Base-by-base conservation (phyloP, 805 yeast species). In the Candida hungchunana region DNA sequence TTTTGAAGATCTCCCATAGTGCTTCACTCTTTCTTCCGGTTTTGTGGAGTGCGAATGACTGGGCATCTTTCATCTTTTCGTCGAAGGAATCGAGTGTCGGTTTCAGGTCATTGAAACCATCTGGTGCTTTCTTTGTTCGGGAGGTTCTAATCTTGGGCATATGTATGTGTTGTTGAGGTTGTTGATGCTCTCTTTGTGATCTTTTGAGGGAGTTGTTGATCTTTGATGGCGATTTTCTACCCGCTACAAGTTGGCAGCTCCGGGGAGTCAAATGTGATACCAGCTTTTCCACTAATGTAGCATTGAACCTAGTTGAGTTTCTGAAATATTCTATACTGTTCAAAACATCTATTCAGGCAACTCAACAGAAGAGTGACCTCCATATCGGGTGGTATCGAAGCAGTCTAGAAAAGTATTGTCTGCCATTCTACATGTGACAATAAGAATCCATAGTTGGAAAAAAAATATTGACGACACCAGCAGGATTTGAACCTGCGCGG, bases 91-190 rank as follows among this genome's bases (percentile, higher is more conserved):
- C 58, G 12, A 87, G 51, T 0, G 89, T 80, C 2, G 84, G 80
- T 43, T 76, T 76, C 10, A 88, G 70, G 47, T 77, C 78, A 3
- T 69, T 73, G 54, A 71, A 87, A 5, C 90, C 96, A 4, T 69
- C 77, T 1, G 96, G 96, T 0, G 89, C 79, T 22, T 63, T 59
- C 34, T 74, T 63, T 29, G 55, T 60, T 27, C 76, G 59, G 28
- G 54, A 60, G 2, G 68, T 59, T 39, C 54, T 59, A 34, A 65
- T 56, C 34, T 67, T 70, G 12, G 78, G 69, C 81, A 76, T 75
- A 8, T 8, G 8, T 8, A 20, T 11, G 23, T 8, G 23, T n/a
- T n/a, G n/a, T n/a, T 8, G 23, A 20, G 10, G 23, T 20, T 20
- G 23, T 20, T 20, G 11, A 8, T 20, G 23, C 23, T 20, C n/a